Evolutionary conservation across 192 early-diverging fungal species (phyloP).

Genomic region (Linnemannia schmuckeri): DNA sequence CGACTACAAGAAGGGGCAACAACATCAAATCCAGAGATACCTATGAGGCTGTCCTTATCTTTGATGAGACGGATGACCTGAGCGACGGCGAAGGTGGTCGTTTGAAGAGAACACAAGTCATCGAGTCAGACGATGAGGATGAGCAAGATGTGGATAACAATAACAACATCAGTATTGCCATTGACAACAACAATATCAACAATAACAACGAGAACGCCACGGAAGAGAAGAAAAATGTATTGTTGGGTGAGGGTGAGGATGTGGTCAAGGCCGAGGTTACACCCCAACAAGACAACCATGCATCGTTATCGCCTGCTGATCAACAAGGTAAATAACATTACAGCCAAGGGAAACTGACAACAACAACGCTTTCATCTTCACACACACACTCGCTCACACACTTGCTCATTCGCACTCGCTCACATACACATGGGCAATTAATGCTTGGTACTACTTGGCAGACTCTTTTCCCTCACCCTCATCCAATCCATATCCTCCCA

Average conservation of each 20-base stretch:
- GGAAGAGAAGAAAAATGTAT: not conserved
- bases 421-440: conserved; percentile 16
- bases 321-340: conserved; percentile 12
- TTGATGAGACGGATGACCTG: conserved; percentile 46
- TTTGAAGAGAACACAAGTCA: not conserved
- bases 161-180: not conserved
- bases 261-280: conserved; percentile 7
- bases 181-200: not conserved
- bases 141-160: not conserved
- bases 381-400: too few relatives aligned
- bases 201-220: not conserved
- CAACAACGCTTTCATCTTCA: too few relatives aligned
- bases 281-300: conserved; percentile 37
- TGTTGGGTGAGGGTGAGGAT: conserved; percentile 18
- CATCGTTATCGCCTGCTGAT: conserved; percentile 9
- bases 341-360: not conserved
- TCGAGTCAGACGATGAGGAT: conserved; percentile 29
- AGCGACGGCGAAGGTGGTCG: conserved; percentile 36
- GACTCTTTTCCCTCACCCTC: not conserved
- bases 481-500: not conserved
- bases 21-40: conserved; percentile 10
- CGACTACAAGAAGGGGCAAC: not conserved
- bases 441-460: not conserved
- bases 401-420: not conserved
- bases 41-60: conserved; percentile 35